Conservation (phyloP, 139 green algal species). For the Mesostigma viride region DNA sequence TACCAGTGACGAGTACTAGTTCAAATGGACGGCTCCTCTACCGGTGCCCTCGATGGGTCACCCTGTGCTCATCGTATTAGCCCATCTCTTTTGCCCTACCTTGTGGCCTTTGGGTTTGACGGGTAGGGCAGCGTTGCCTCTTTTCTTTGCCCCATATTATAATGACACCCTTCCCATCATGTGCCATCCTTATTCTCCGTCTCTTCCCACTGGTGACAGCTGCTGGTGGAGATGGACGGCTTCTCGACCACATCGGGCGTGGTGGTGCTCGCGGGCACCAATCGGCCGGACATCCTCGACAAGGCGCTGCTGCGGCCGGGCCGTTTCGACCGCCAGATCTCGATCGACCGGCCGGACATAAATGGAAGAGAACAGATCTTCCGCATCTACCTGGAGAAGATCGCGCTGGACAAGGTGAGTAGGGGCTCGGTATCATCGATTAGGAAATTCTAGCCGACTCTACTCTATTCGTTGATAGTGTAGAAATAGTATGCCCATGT, state of each 20-base stretch:
- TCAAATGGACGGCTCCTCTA: too few relatives aligned
- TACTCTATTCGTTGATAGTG: not conserved
- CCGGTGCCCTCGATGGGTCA: too few relatives aligned
- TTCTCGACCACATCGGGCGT: slow-evolving; percentile 87
- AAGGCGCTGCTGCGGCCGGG: slow-evolving; percentile 74
- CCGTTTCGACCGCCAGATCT: slow-evolving; percentile 93
- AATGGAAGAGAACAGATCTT: slow-evolving; percentile 94
- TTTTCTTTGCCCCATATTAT: too few relatives aligned
- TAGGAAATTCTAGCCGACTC: not conserved
- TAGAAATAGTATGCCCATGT: not conserved
- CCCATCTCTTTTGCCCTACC: too few relatives aligned
- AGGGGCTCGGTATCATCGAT: not conserved
- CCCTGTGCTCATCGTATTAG: too few relatives aligned
- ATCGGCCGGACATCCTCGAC: slow-evolving; percentile 70
- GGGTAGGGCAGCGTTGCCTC: too few relatives aligned
- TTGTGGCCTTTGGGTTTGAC: too few relatives aligned
- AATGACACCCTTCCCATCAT: too few relatives aligned
- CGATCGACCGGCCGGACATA: slow-evolving; percentile 90
- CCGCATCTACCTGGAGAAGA: slow-evolving; percentile 37
- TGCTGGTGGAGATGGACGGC: slow-evolving; percentile 98
- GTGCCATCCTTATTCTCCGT: too few relatives aligned
- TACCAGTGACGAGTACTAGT: too few relatives aligned
- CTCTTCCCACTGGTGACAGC: too few relatives aligned
- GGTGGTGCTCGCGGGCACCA: slow-evolving; percentile 93
- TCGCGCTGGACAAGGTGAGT: slow-evolving; percentile 33